Conservation (phyloP, 768 basidiomycete genomes). For the Tulasnella calospora region DNA sequence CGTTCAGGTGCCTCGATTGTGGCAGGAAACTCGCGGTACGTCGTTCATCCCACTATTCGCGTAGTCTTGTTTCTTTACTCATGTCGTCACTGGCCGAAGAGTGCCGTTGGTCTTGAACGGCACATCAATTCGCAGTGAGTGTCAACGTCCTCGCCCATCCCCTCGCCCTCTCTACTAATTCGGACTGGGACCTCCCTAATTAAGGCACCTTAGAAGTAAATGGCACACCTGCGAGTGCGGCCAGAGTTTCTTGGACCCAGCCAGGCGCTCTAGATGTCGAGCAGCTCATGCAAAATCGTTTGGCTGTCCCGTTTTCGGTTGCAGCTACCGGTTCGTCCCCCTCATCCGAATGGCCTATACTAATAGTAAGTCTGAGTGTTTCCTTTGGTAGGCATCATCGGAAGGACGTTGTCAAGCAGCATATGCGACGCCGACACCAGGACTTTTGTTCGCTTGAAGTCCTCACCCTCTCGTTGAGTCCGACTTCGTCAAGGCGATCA, state of each 20-base stretch:
- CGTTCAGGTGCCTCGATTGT: background rate
- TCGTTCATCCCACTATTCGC: background rate
- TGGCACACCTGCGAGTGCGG: background rate
- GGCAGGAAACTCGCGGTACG: background rate
- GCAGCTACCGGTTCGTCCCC: background rate
- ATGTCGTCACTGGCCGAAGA: background rate
- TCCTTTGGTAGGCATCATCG: background rate
- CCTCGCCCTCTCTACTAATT: background rate
- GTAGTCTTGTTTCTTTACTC: background rate
- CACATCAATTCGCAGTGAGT: background rate
- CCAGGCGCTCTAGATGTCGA: background rate
- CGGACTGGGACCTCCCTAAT: background rate
- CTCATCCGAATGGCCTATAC: too few relatives aligned
- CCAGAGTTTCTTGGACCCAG: background rate
- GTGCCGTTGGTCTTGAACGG: background rate
- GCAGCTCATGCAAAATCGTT: background rate
- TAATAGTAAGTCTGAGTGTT: background rate
- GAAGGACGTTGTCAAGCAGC: background rate
- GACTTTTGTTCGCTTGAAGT: background rate
- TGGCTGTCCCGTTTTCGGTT: background rate
- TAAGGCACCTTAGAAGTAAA: background rate
- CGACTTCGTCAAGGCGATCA: background rate
- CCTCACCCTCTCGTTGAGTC: background rate
- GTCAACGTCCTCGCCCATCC: background rate
- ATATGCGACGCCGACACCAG: background rate